phyloP scores from a whole-genome alignment of 2,329 filamentous ascomycete species.

The Eutypa lata region DNA sequence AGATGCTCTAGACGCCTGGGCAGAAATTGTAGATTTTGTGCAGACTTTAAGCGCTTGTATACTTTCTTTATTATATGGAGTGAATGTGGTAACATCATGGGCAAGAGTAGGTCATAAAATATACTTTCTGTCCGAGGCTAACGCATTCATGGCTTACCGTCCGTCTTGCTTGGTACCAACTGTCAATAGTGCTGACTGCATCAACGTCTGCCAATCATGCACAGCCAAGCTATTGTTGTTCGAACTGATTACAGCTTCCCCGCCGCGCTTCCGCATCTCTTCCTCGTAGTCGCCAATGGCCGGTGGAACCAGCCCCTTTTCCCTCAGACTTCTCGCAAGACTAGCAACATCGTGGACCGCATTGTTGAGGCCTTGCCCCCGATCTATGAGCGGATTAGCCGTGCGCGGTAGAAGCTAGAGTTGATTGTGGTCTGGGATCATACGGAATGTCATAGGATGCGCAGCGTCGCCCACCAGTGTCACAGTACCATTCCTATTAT shows the following conservation, averaged over 20 bases:
- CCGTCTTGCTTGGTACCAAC: not conserved
- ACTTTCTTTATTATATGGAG: too few relatives aligned
- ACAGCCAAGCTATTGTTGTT: not conserved
- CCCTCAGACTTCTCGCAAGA: not conserved
- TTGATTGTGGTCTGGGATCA: not conserved
- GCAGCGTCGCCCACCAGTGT: not conserved
- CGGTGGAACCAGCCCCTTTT: not conserved
- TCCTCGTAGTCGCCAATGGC: not conserved
- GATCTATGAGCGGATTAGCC: not conserved
- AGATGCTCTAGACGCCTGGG: too few relatives aligned
- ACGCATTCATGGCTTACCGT: too few relatives aligned
- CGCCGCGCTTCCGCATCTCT: not conserved
- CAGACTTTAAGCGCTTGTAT: too few relatives aligned
- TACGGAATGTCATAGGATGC: not conserved
- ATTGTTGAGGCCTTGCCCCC: not conserved
- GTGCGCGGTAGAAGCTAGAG: not conserved
- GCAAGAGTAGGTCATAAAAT: too few relatives aligned
- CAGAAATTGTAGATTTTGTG: too few relatives aligned
- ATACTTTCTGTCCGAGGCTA: too few relatives aligned
- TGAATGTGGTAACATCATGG: too few relatives aligned
- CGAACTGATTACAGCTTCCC: not conserved
- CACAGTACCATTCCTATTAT: not conserved
- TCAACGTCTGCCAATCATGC: not conserved
- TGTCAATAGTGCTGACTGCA: not conserved
- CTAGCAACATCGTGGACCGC: not conserved